Percentiles rank a stretch among this genome's conserved stretches.
phyloP scores from a whole-genome alignment of 1,284 basidiomycete species.

The Trametes polyzona region DNA sequence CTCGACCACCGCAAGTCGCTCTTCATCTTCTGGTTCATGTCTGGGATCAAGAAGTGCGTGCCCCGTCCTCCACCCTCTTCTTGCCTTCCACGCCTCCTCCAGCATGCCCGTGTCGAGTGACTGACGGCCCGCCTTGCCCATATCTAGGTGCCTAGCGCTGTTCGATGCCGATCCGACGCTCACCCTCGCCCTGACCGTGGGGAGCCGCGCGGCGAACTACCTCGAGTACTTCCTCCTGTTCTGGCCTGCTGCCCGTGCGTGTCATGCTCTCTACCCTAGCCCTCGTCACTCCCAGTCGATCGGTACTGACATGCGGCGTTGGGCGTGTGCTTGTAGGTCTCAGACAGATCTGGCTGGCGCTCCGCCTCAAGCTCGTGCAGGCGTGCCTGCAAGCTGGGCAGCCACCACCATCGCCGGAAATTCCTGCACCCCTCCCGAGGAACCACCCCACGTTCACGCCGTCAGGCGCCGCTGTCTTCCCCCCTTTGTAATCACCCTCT shows the following conservation, averaged over 20 bases:
- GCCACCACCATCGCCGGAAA: constrained; percentile 11
- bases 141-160: constrained; percentile 54
- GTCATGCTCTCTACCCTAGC: not conserved
- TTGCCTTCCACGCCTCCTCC: not conserved
- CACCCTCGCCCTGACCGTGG: constrained; percentile 62
- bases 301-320: not conserved
- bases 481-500: too few species aligned
- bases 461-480: not conserved
- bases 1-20: constrained; percentile 53
- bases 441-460: not conserved
- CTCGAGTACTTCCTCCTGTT: constrained; percentile 64
- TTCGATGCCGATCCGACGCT: constrained; percentile 65
- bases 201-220: constrained; percentile 57
- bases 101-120: not conserved
- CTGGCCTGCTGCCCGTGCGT: constrained; percentile 66
- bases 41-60: constrained; percentile 44
- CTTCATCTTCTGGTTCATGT: constrained; percentile 74
- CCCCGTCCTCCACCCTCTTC: not conserved
- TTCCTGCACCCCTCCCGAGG: constrained; percentile 9
- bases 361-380: constrained; percentile 13
- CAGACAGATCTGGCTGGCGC: constrained; percentile 13
- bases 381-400: constrained; percentile 19
- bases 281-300: not conserved
- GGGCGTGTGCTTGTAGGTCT: constrained; percentile 7
- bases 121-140: not conserved